A percentile compares a stretch with the other conserved stretches of the same genome.
Evolutionary conservation across 108 stramenopile species (phyloP).

Genomic region (Fragilariopsis cylindrus): DNA sequence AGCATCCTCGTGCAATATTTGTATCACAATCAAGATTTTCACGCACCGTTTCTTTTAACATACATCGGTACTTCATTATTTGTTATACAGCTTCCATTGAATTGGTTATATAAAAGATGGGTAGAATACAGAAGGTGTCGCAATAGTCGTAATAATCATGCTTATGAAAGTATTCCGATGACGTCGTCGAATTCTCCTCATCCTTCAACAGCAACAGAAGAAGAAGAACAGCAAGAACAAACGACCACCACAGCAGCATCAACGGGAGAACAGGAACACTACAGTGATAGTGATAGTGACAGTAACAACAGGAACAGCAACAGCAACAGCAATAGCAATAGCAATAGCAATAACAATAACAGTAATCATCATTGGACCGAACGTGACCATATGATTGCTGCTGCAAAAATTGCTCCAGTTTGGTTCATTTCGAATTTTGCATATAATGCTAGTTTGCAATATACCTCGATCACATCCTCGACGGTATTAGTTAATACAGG

Average conservation of each 20-base stretch:
- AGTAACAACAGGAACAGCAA: not conserved
- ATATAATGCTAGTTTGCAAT: slow-evolving; percentile 82
- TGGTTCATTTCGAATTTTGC: slow-evolving; percentile 93
- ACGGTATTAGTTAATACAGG: slow-evolving; percentile 93
- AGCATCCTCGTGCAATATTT: slow-evolving; percentile 87
- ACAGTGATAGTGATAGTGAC: not conserved
- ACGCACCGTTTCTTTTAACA: slow-evolving; percentile 90
- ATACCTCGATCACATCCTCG: slow-evolving; percentile 87
- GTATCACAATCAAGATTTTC: slow-evolving; percentile 70
- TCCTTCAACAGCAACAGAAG: not conserved
- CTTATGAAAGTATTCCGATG: slow-evolving; percentile 7
- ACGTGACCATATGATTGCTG: slow-evolving; percentile 44
- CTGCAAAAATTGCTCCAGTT: slow-evolving; percentile 70
- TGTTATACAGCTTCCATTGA: slow-evolving; percentile 63
- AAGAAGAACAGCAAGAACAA: not conserved
- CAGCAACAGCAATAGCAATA: not conserved
- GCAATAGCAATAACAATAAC: not conserved
- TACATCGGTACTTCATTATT: slow-evolving; percentile 90
- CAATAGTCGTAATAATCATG: not conserved
- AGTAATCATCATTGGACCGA: slow-evolving; percentile 36
- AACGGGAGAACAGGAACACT: not conserved
- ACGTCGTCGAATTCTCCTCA: not conserved
- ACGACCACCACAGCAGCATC: not conserved
- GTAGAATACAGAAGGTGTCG: not conserved
- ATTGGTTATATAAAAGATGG: slow-evolving; percentile 17